Conservation (phyloP, 2,329 filamentous ascomycete genomes). For the Hymenotorrendiella dingleyae region DNA sequence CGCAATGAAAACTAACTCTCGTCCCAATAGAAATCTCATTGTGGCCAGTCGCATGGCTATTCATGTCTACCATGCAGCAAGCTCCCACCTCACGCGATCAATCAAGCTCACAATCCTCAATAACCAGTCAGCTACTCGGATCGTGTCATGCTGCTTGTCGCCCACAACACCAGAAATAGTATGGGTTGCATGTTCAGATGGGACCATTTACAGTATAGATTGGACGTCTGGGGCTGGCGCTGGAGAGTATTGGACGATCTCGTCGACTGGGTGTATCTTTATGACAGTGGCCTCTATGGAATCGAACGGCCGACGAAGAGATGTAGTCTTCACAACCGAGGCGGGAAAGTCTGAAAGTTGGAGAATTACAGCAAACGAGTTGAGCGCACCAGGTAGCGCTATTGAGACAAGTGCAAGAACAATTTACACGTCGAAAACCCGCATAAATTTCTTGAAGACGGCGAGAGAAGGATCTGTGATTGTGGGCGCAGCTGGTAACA, state of each 20-base stretch:
- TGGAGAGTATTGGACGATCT: constrained; percentile 36
- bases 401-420: constrained; percentile 28
- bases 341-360: constrained; percentile 26
- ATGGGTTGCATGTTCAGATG: constrained; percentile 56
- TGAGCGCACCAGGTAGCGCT: constrained; percentile 27
- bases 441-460: constrained; percentile 43
- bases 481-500: constrained; percentile 46
- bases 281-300: constrained; percentile 33
- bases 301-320: constrained; percentile 27
- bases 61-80: constrained; percentile 73
- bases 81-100: constrained; percentile 72
- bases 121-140: constrained; percentile 20
- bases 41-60: constrained; percentile 69
- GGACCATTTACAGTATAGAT: constrained; percentile 50
- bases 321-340: constrained; percentile 33
- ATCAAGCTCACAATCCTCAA: constrained; percentile 43
- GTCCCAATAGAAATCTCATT: constrained; percentile 54
- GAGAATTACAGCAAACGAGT: constrained; percentile 31
- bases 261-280: constrained; percentile 29
- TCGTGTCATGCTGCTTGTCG: constrained; percentile 38
- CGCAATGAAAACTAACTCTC: constrained; percentile 12
- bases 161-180: constrained; percentile 40
- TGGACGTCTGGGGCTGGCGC: constrained; percentile 47
- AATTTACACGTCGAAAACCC: constrained; percentile 35
- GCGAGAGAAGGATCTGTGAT: constrained; percentile 53